Conservation (phyloP, 73 alveolate genomes). For the Stentor coeruleus region DNA sequence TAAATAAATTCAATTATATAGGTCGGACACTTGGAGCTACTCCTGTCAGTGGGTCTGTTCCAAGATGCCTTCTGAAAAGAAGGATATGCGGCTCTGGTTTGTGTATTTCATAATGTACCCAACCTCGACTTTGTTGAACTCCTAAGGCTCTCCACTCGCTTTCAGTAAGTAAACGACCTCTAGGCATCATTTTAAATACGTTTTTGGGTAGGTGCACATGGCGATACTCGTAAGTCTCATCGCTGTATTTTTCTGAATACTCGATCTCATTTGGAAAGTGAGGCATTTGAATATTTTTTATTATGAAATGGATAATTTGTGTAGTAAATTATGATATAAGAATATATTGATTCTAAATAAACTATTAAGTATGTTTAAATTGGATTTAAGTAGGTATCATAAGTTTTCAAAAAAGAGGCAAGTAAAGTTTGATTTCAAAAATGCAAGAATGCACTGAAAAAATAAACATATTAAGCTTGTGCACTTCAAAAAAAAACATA, state of each 20-base stretch:
- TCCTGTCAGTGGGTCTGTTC: slow-evolving; percentile 96
- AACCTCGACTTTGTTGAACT: slow-evolving; percentile 87
- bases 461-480: no score
- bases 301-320: no score
- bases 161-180: slow-evolving; percentile 77
- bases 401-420: no score
- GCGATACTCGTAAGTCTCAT: slow-evolving; percentile 48
- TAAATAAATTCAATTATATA: slow-evolving; percentile 13
- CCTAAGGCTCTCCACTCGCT: slow-evolving; percentile 96
- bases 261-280: slow-evolving; percentile 56
- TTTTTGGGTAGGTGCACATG: slow-evolving; percentile 52
- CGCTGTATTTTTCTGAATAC: slow-evolving; percentile 49
- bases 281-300: no score
- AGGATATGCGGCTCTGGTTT: slow-evolving; percentile 77
- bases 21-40: slow-evolving; percentile 27
- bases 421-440: no score
- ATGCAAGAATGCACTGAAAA: no score
- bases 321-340: no score
- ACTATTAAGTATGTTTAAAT: no score
- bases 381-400: no score
- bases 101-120: slow-evolving; percentile 83
- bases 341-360: no score
- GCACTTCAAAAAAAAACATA: no score
- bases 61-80: slow-evolving; percentile 89
- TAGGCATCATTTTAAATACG: slow-evolving; percentile 49